Percentiles rank a stretch among this genome's conserved stretches.
Conservation (phyloP, 257 asterid genomes). For the Primulina eburnea region DNA sequence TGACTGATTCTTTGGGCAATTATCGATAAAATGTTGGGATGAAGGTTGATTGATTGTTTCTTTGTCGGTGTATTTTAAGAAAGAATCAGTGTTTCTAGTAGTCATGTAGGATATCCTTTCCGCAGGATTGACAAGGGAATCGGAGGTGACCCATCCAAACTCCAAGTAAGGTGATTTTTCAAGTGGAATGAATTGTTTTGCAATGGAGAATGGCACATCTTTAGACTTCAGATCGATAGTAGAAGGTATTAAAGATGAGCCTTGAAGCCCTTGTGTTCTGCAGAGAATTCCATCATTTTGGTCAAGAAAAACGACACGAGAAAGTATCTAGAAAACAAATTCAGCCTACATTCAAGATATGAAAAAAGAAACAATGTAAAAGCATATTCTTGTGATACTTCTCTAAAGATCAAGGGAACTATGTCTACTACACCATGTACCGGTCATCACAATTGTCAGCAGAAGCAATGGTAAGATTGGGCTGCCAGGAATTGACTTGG, state of each 20-base stretch:
- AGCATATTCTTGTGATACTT: neutral
- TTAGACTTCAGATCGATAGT: slow-evolving; percentile 34
- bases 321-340: neutral
- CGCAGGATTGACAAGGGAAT: slow-evolving; percentile 62
- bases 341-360: slow-evolving; percentile 2
- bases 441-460: slow-evolving; percentile 43
- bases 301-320: slow-evolving; percentile 2
- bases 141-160: slow-evolving; percentile 64
- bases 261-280: slow-evolving; percentile 60
- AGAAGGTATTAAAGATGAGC: slow-evolving; percentile 39
- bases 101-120: slow-evolving; percentile 49
- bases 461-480: slow-evolving; percentile 37
- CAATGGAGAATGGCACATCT: slow-evolving; percentile 37
- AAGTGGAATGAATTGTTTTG: slow-evolving; percentile 43
- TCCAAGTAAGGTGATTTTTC: slow-evolving; percentile 39
- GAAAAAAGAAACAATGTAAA: neutral
- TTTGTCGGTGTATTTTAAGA: slow-evolving; percentile 38
- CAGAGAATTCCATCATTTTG: slow-evolving; percentile 13
- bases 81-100: slow-evolving; percentile 37
- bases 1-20: slow-evolving; percentile 61
- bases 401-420: neutral
- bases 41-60: slow-evolving; percentile 40
- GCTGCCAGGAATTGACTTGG: slow-evolving; percentile 41
- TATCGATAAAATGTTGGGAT: slow-evolving; percentile 58
- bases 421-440: slow-evolving; percentile 24